Conservation (phyloP, 2,329 filamentous ascomycete genomes). For the Bipolaris sorokiniana region DNA sequence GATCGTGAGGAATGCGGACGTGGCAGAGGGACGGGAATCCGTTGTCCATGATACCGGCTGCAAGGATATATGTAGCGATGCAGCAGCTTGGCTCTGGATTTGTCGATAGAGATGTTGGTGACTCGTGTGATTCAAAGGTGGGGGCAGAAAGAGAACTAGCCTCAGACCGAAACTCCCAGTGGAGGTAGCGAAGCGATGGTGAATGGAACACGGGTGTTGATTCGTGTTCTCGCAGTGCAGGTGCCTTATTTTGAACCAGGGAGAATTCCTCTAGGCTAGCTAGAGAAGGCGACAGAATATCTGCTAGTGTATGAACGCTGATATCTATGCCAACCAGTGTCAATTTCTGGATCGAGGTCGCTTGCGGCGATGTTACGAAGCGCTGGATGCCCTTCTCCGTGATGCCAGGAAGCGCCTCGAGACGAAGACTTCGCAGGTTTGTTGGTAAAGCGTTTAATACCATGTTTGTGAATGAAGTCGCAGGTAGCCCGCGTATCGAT, state of each 20-base stretch:
- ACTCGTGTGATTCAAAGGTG: constrained; percentile 10
- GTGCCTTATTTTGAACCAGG: constrained; percentile 59
- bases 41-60: constrained; percentile 64
- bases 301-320: constrained; percentile 58
- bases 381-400: constrained; percentile 62
- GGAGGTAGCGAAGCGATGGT: constrained; percentile 57
- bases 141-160: constrained; percentile 26
- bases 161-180: constrained; percentile 63
- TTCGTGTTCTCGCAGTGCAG: constrained; percentile 51
- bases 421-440: constrained; percentile 58
- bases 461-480: constrained; percentile 61
- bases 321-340: constrained; percentile 61
- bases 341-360: constrained; percentile 54
- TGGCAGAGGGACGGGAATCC: constrained; percentile 68
- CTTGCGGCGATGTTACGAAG: constrained; percentile 56
- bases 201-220: constrained; percentile 58
- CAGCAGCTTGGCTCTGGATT: constrained; percentile 54
- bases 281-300: constrained; percentile 56
- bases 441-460: constrained; percentile 60
- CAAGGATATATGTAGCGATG: constrained; percentile 67
- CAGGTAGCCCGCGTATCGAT: constrained; percentile 60
- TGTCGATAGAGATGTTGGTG: constrained; percentile 23
- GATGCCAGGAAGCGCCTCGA: constrained; percentile 62
- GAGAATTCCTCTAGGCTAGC: constrained; percentile 57
- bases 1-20: constrained; percentile 71